Evolutionary conservation across 768 basidiomycete species (phyloP).

Genomic region (Lentinula aciculospora): DNA sequence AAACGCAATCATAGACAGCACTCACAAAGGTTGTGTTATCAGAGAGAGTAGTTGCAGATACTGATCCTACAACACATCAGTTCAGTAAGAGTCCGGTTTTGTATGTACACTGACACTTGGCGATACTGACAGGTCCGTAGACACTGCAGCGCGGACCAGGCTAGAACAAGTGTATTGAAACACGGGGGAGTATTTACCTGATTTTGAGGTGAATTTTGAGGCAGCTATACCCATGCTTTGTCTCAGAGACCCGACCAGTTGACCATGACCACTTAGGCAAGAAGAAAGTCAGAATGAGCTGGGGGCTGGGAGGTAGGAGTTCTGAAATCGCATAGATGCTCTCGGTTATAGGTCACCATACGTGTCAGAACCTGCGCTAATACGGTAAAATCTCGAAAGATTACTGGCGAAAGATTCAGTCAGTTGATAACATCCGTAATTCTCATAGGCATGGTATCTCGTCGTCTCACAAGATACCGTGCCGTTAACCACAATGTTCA

Average conservation of each 20-base stretch:
- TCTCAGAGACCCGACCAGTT: background rate
- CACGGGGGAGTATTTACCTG: background rate
- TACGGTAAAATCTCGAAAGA: constrained; percentile 23
- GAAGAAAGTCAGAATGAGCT: constrained; percentile 9
- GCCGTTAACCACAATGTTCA: background rate
- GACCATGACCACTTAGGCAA: constrained; percentile 5
- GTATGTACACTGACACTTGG: background rate
- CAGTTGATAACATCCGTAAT: background rate
- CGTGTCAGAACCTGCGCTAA: constrained; percentile 28
- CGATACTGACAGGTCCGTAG: background rate
- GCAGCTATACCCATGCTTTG: background rate
- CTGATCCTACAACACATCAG: background rate
- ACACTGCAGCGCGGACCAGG: background rate
- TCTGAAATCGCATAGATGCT: background rate
- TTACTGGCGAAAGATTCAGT: constrained; percentile 16
- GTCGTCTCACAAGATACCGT: background rate
- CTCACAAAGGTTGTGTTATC: constrained; percentile 3
- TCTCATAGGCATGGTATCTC: background rate
- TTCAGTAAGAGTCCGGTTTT: background rate
- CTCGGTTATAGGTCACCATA: constrained; percentile 19
- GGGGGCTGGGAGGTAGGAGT: background rate
- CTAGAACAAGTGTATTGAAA: background rate
- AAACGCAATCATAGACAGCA: background rate
- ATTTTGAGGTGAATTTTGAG: constrained; percentile 2
- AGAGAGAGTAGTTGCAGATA: background rate